Conservation (phyloP, 2,329 filamentous ascomycete species). For the Stagonosporopsis chrysanthemi region DNA sequence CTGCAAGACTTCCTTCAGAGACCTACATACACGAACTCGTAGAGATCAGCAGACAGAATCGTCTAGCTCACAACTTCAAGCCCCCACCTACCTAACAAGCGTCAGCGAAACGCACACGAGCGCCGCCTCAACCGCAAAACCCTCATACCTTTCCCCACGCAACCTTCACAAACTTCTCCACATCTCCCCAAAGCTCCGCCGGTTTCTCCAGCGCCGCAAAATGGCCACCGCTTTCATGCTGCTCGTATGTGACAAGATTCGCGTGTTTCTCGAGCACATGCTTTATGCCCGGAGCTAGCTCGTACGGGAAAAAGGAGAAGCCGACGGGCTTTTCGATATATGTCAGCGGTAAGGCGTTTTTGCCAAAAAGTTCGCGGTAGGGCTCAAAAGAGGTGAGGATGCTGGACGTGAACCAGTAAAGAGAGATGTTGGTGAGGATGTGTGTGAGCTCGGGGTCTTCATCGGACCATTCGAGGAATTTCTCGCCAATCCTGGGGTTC, state of each 20-base stretch:
- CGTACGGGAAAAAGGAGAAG: constrained; percentile 55
- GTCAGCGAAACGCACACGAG: not conserved
- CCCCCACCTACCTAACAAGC: not conserved
- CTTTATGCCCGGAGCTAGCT: constrained; percentile 51
- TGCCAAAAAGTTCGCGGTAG: constrained; percentile 49
- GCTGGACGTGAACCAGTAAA: constrained; percentile 64
- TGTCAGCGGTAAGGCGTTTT: not conserved
- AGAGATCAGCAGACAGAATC: not conserved
- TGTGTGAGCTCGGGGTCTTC: constrained; percentile 47
- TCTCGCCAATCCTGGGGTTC: constrained; percentile 59
- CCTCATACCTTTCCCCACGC: constrained; percentile 45
- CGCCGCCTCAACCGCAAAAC: not conserved
- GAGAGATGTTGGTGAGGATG: constrained; percentile 61
- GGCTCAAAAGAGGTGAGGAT: constrained; percentile 59
- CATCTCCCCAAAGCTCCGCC: constrained; percentile 52
- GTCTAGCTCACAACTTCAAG: constrained; percentile 1
- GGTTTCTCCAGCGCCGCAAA: constrained; percentile 61
- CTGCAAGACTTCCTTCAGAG: no score
- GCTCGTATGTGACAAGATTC: constrained; percentile 49
- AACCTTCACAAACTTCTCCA: constrained; percentile 55
- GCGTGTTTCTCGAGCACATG: constrained; percentile 48
- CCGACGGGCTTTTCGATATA: constrained; percentile 51
- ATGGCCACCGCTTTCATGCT: constrained; percentile 60
- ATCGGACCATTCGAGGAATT: constrained; percentile 64
- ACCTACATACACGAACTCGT: not conserved